Evolutionary conservation across 768 basidiomycete species (phyloP).

Genomic region (Lentinula sp.): DNA sequence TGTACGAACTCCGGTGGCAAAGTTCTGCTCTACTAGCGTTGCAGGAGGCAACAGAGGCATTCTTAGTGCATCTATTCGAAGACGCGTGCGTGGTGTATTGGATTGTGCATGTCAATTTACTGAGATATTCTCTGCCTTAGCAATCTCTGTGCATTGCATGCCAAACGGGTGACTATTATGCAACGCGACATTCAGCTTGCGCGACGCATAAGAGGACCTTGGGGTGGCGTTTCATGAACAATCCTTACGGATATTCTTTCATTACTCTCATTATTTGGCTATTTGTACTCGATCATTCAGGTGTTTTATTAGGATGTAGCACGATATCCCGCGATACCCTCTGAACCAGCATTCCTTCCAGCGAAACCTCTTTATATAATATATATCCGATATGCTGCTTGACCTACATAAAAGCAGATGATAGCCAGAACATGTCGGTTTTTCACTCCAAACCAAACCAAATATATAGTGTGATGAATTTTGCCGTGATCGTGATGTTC

Average conservation of each 20-base stretch:
- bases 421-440: no score
- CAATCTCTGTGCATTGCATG: constrained; percentile 95
- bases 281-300: not conserved
- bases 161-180: constrained; percentile 98
- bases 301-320: not conserved
- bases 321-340: not conserved
- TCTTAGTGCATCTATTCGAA: constrained; percentile 92
- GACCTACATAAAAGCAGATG: not conserved
- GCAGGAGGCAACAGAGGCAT: constrained; percentile 96
- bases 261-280: not conserved
- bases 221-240: constrained; percentile 62
- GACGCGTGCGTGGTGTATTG: constrained; percentile 74
- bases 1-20: constrained; percentile 83
- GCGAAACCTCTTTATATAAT: not conserved
- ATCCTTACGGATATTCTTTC: not conserved
- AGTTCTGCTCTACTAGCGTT: constrained; percentile 88
- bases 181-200: constrained; percentile 96
- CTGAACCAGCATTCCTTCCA: not conserved
- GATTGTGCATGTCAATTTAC: constrained; percentile 6
- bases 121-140: constrained; percentile 31
- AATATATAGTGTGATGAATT: not conserved
- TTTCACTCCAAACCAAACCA: not conserved
- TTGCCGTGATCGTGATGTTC: not conserved
- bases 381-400: not conserved
- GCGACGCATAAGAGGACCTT: constrained; percentile 87